Evolutionary conservation across 345 rosid species (phyloP).

Genomic region (Erucastrum elatum): DNA sequence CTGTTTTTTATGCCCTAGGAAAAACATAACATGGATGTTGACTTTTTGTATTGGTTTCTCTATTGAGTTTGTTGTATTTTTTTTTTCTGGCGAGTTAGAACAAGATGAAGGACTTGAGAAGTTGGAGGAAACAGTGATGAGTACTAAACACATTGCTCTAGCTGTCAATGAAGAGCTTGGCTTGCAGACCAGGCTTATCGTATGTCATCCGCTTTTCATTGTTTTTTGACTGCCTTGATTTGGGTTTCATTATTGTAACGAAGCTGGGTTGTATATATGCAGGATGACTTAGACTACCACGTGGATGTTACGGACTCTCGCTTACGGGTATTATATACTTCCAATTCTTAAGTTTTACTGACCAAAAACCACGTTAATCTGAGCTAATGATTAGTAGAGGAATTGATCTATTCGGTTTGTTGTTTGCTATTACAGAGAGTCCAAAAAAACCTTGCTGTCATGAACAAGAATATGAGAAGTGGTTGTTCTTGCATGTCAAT

Average conservation of each 20-base stretch:
- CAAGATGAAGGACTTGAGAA: slow-evolving; percentile 98
- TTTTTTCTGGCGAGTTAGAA: slow-evolving; percentile 51
- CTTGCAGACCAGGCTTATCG: slow-evolving; percentile 84
- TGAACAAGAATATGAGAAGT: slow-evolving; percentile 90
- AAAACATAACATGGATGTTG: background rate
- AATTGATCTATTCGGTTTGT: background rate
- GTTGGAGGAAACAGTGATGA: slow-evolving; percentile 79
- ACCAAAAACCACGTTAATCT: background rate
- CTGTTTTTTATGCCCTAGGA: slow-evolving; percentile 1
- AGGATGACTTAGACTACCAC: slow-evolving; percentile 91
- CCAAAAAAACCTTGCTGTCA: slow-evolving; percentile 80
- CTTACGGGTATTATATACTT: slow-evolving; percentile 55
- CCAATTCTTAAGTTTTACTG: background rate
- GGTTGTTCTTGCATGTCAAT: slow-evolving; percentile 91
- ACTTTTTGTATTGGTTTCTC: background rate
- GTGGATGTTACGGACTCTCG: slow-evolving; percentile 93
- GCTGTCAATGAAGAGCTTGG: slow-evolving; percentile 88
- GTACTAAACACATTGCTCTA: slow-evolving; percentile 88
- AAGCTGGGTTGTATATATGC: slow-evolving; percentile 26
- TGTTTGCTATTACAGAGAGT: slow-evolving; percentile 62
- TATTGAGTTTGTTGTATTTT: background rate
- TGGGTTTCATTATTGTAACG: slow-evolving; percentile 6
- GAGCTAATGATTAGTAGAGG: background rate
- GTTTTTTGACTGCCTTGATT: slow-evolving; percentile 5
- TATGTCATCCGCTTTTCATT: slow-evolving; percentile 31